These are phyloP conservation scores for Eremothecium gossypii DNA, from an alignment of 1,139 yeast species.

Conservation along the genomic window DNA sequence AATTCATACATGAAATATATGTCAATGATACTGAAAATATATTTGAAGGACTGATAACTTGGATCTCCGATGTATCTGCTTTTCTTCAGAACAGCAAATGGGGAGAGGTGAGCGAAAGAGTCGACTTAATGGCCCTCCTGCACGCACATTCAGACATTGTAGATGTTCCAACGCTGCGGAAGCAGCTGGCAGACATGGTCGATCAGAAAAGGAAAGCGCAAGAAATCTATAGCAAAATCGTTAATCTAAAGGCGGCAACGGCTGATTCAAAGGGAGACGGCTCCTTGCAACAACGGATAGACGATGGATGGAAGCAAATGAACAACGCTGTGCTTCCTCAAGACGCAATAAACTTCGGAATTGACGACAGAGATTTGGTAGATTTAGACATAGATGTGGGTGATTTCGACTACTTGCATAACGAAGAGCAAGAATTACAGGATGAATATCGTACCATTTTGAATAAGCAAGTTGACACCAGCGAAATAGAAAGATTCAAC, in stretches of 20 bases:
- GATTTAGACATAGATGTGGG: constrained; percentile 42
- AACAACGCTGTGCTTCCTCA: constrained; percentile 38
- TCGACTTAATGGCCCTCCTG: constrained; percentile 34
- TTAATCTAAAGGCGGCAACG: constrained; percentile 22
- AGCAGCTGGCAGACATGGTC: constrained; percentile 40
- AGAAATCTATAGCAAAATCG: constrained; percentile 28
- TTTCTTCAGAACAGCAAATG: constrained; percentile 50
- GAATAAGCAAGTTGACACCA: constrained; percentile 30
- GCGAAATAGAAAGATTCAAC: constrained; percentile 25
- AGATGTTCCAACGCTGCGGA: constrained; percentile 32
- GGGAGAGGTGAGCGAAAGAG: constrained; percentile 27
- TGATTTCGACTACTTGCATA: constrained; percentile 22
- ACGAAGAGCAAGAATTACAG: constrained; percentile 17
- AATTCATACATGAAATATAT: constrained; percentile 69
- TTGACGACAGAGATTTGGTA: constrained; percentile 47
- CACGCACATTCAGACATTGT: constrained; percentile 17
- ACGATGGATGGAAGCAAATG: constrained; percentile 42
- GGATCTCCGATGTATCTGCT: constrained; percentile 59
- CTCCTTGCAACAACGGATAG: constrained; percentile 25
- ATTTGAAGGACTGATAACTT: constrained; percentile 58
- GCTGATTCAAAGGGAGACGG: constrained; percentile 12
- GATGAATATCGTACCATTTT: constrained; percentile 20
- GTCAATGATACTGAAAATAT: constrained; percentile 60
- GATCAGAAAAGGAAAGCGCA: constrained; percentile 38
- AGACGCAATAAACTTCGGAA: constrained; percentile 46